phyloP scores from a whole-genome alignment of 2,329 filamentous ascomycete genomes.

The Talaromyces funiculosus region DNA sequence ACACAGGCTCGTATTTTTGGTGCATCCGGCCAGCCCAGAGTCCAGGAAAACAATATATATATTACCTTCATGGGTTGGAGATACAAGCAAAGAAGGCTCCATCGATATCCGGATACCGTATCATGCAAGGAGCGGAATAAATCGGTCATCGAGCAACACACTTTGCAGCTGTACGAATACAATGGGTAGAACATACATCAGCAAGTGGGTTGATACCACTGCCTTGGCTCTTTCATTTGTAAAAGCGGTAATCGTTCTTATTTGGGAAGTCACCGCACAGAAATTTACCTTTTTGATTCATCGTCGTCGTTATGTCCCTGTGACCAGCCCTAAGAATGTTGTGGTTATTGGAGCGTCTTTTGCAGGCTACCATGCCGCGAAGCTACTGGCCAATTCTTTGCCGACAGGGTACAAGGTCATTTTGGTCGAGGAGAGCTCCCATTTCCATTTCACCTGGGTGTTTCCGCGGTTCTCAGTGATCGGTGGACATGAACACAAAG shows the following conservation, averaged over 20 bases:
- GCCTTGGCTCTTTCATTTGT: background rate
- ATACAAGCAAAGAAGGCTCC: no score
- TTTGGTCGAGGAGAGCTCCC: conserved; percentile 55
- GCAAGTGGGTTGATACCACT: background rate
- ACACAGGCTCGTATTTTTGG: no score
- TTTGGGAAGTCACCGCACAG: background rate
- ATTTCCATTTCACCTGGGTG: conserved; percentile 58
- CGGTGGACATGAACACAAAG: conserved; percentile 52
- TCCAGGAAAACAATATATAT: no score
- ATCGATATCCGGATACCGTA: no score
- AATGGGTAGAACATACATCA: background rate
- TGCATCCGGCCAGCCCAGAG: no score
- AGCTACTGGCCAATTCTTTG: conserved; percentile 45
- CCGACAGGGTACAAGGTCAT: conserved; percentile 50
- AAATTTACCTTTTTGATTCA: background rate
- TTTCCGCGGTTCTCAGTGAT: conserved; percentile 56
- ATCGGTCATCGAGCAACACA: no score
- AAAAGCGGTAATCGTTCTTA: background rate
- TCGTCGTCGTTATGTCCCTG: background rate
- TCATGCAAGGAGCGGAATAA: no score
- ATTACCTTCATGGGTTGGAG: no score
- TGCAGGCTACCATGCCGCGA: conserved; percentile 48
- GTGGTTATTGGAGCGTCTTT: conserved; percentile 56
- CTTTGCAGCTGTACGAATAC: background rate
- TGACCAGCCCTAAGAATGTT: conserved; percentile 38